Evolutionary conservation across 768 basidiomycete genomes (phyloP).

Genomic region (Termitomyces sp.): DNA sequence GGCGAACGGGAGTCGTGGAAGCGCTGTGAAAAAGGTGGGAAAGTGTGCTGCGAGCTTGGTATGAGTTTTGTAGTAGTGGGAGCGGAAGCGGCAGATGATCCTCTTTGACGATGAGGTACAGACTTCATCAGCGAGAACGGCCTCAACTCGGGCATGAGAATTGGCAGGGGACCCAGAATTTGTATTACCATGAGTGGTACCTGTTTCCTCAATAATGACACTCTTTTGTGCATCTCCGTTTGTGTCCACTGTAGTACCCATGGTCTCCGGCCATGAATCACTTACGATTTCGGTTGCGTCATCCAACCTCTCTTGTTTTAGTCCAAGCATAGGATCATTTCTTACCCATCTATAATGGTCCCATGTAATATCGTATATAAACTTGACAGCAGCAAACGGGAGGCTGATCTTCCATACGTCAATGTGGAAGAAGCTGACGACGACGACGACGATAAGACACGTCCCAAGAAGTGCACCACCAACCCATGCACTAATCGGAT

Average conservation of each 20-base stretch:
- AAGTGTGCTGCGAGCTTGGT: conserved; percentile 34
- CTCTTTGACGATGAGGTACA: background rate
- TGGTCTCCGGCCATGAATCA: background rate
- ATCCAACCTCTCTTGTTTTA: conserved; percentile 14
- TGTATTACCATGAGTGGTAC: conserved; percentile 1
- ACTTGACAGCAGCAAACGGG: conserved; percentile 72
- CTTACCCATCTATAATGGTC: conserved; percentile 42
- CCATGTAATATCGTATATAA: conserved; percentile 60
- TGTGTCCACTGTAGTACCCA: background rate
- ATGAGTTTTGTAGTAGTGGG: conserved; percentile 4
- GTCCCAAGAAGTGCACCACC: conserved; percentile 61
- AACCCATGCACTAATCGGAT: conserved; percentile 69
- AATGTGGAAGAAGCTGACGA: conserved; percentile 67
- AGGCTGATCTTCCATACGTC: conserved; percentile 84
- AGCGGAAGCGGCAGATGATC: conserved; percentile 1
- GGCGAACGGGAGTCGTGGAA: conserved; percentile 69
- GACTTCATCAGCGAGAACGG: conserved; percentile 2
- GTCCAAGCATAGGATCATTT: conserved; percentile 18
- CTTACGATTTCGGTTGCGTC: background rate
- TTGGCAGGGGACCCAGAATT: conserved; percentile 10
- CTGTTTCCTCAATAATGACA: conserved; percentile 4
- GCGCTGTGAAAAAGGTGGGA: conserved; percentile 64
- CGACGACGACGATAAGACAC: conserved; percentile 70
- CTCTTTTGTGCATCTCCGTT: background rate
- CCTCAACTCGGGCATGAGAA: background rate